A percentile compares a stretch with the other conserved stretches of the same genome.
These are phyloP conservation scores for Articulospora tetracladia DNA, from an alignment of 495 filamentous ascomycete genomes.

Conservation along the genomic window DNA sequence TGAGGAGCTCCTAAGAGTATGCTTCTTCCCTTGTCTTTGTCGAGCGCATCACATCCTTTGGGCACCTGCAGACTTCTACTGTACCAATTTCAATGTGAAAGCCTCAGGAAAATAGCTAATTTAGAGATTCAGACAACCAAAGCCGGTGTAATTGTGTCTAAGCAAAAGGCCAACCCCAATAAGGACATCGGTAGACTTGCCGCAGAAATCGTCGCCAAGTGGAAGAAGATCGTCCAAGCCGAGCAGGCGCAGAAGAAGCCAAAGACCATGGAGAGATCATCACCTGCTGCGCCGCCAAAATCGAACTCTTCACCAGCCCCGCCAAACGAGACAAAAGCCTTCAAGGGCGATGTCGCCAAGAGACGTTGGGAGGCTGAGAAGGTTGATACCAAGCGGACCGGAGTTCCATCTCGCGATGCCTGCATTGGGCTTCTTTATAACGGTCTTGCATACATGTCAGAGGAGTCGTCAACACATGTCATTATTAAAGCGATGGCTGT, in stretches of 20 bases:
- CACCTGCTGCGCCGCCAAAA: slow-evolving; percentile 31
- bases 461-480: slow-evolving; percentile 51
- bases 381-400: slow-evolving; percentile 66
- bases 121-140: slow-evolving; percentile 63
- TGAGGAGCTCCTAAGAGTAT: slow-evolving; percentile 76
- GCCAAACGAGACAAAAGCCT: slow-evolving; percentile 45
- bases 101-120: background rate
- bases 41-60: slow-evolving; percentile 4
- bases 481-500: slow-evolving; percentile 65
- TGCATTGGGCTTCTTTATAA: slow-evolving; percentile 92
- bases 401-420: slow-evolving; percentile 67
- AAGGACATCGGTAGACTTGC: slow-evolving; percentile 72
- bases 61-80: background rate
- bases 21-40: slow-evolving; percentile 27
- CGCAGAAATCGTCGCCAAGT: slow-evolving; percentile 78
- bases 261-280: slow-evolving; percentile 26
- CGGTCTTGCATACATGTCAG: slow-evolving; percentile 59
- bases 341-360: slow-evolving; percentile 71
- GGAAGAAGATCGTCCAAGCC: slow-evolving; percentile 74
- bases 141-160: slow-evolving; percentile 85
- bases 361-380: slow-evolving; percentile 77
- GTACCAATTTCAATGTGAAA: background rate
- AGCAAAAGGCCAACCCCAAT: slow-evolving; percentile 68
- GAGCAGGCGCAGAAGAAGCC: slow-evolving; percentile 48
- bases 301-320: slow-evolving; percentile 35